Evolutionary conservation across 2,329 filamentous ascomycete species (phyloP).

Genomic region (Penicillium verrucosum): DNA sequence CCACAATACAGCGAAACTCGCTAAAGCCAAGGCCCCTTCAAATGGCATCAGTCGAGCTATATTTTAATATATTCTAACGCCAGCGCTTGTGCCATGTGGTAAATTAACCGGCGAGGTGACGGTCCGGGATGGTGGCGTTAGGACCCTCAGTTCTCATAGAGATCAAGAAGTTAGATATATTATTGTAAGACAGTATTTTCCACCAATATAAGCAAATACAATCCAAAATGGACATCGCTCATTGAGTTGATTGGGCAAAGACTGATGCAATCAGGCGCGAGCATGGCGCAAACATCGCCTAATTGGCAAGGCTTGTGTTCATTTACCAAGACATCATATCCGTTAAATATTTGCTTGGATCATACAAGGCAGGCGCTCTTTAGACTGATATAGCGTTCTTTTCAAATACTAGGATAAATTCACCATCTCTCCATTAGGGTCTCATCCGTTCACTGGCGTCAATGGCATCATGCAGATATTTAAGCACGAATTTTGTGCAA

Average conservation of each 20-base stretch:
- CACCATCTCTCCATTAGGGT: neutral
- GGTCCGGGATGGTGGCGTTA: neutral
- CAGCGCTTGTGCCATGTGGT: neutral
- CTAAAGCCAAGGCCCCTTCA: neutral
- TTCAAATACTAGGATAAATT: neutral
- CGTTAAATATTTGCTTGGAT: neutral
- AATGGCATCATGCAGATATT: neutral
- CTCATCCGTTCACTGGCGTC: neutral
- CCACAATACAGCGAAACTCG: neutral
- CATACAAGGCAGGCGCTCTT: neutral
- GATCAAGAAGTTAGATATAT: neutral
- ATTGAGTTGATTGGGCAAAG: neutral
- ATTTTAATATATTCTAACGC: neutral
- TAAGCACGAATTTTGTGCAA: neutral
- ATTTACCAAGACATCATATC: neutral
- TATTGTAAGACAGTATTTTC: neutral
- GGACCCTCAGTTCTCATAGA: neutral
- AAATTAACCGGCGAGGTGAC: neutral
- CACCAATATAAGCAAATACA: neutral
- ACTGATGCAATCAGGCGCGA: neutral
- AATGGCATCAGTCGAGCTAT: neutral
- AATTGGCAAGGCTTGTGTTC: neutral
- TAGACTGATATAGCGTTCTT: neutral
- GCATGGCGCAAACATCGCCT: neutral
- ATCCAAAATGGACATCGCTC: neutral